Conservation (phyloP, 2,329 filamentous ascomycete species). For the Fusarium algeriense region DNA sequence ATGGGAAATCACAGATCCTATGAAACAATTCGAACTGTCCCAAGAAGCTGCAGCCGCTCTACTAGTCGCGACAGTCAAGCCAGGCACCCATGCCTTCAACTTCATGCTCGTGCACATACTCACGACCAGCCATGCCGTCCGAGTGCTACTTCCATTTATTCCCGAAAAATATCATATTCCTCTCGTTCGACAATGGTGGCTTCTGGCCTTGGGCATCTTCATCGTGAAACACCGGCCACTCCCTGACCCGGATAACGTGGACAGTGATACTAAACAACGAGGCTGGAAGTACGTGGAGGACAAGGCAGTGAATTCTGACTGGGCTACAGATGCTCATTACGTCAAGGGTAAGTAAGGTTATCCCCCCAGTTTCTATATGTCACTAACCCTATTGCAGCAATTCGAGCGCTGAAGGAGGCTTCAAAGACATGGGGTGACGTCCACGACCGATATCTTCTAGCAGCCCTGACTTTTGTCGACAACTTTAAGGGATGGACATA, state of each 20-base stretch:
- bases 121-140: constrained; percentile 87
- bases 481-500: constrained; percentile 77
- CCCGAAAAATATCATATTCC: constrained; percentile 78
- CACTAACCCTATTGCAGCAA: constrained; percentile 57
- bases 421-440: constrained; percentile 80
- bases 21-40: constrained; percentile 80
- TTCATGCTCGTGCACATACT: constrained; percentile 87
- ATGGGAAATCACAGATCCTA: constrained; percentile 79
- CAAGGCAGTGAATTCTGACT: constrained; percentile 75
- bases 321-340: constrained; percentile 82
- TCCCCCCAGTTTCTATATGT: neutral
- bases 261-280: constrained; percentile 69
- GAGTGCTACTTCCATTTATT: constrained; percentile 84
- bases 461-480: constrained; percentile 78
- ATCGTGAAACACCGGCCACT: constrained; percentile 79
- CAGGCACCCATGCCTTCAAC: constrained; percentile 76
- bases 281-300: constrained; percentile 83
- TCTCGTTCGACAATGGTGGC: constrained; percentile 89
- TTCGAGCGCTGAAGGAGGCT: constrained; percentile 81
- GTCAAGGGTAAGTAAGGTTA: constrained; percentile 77
- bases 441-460: constrained; percentile 73
- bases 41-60: constrained; percentile 72
- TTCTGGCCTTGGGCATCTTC: constrained; percentile 83
- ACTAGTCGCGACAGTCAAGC: constrained; percentile 70
- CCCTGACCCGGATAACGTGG: constrained; percentile 75